phyloP scores from a whole-genome alignment of 176 grass and related monocot genomes.

The Ananas comosus region DNA sequence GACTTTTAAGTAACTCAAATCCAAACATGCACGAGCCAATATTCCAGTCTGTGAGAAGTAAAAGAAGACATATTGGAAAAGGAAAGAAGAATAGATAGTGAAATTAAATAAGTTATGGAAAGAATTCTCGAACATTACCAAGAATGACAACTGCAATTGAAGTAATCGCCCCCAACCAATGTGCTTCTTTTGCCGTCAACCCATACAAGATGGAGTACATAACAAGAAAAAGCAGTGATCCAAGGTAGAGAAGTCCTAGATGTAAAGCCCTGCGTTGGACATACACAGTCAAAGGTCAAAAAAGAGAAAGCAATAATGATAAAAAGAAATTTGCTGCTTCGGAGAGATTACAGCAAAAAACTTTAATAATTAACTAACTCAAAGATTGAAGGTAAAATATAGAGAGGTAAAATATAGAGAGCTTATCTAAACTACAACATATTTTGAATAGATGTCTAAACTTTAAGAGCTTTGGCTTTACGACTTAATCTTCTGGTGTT shows the following conservation, averaged over 20 bases:
- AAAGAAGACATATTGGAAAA: conserved; percentile 22
- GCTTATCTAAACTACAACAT: too few species aligned
- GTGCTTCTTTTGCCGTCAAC: conserved; percentile 89
- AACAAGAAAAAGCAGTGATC: conserved; percentile 68
- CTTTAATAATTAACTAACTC: neutral
- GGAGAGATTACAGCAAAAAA: too few species aligned
- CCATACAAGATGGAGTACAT: conserved; percentile 82
- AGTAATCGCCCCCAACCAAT: conserved; percentile 81
- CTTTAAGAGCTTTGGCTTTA: too few species aligned
- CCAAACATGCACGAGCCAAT: conserved; percentile 78
- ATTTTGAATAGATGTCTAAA: too few species aligned
- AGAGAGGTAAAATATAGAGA: neutral
- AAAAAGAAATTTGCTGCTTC: conserved; percentile 12
- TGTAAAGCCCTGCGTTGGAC: conserved; percentile 54
- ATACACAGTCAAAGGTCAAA: conserved; percentile 27
- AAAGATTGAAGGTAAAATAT: neutral
- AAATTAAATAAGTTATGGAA: conserved; percentile 20
- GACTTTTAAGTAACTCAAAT: conserved; percentile 94
- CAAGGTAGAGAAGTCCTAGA: conserved; percentile 83
- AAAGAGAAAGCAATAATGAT: conserved; percentile 20
- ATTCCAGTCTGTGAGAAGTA: conserved; percentile 80
- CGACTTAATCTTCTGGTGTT: too few species aligned
- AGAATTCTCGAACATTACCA: conserved; percentile 37
- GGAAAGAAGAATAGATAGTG: conserved; percentile 11
- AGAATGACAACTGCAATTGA: conserved; percentile 88